Evolutionary conservation across 306 rosid species (phyloP), one percentile per base, ranked within the genome.

Genomic region (Castanospermum australe): DNA sequence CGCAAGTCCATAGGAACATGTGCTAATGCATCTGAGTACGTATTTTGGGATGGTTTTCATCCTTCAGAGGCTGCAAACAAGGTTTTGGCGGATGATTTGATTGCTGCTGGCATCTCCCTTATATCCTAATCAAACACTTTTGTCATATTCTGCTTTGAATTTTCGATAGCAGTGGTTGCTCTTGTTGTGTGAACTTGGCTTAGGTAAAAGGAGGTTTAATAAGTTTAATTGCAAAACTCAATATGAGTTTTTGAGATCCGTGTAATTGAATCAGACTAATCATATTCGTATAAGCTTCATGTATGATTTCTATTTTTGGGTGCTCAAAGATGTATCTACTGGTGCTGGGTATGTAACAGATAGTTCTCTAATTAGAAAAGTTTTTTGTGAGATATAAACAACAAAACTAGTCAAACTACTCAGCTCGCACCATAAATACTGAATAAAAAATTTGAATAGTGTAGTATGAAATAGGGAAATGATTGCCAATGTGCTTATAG

Each of bases 1-100:
- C 11, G 66, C 8, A 7, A 36, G 38, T 84, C 92, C 4, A 10
- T 79, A 6, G 93, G 93, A 33, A 93, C 98, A 9, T 91, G 98
- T 75, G 84, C 84, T 0, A 93, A 93, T 85, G 98, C 97, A 18
- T 84, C 97, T 12, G 60, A 82, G 18, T 91, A 91, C 57, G 87
- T 91, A 5, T 93, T 93, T 59, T 93, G 97, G 98, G 98, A 93
- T 82, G 77, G 88, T 12, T 71, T 87, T 83, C 98, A 93, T 82
- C 91, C 92, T 47, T 66, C 97, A 0, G 92, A 90, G 51, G 91
- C 95, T 0, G 84, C 95, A 39, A 86, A 90, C 83, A 69, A 67
- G 20, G 7, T 84, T 57, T 47, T 93, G 21, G 88, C 97, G 0
- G 61, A 45, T 81, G 10, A 35, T 55, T 76, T 93, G 84, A 51